These are phyloP conservation scores for Oryza longistaminata DNA, from an alignment of 176 grass and related monocot species.

Conservation along the genomic window DNA sequence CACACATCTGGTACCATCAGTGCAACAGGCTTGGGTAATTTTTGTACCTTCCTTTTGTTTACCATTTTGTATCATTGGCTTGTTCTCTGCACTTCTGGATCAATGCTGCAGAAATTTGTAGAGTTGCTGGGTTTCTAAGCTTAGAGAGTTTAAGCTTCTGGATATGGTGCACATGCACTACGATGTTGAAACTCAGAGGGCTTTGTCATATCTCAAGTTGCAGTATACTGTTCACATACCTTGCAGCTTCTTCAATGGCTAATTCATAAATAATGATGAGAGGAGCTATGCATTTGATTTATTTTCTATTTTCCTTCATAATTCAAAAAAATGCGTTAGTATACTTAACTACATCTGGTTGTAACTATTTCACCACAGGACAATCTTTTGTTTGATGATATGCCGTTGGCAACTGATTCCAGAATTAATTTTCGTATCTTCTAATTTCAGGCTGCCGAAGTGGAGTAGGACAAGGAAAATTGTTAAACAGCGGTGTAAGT, in stretches of 20 bases:
- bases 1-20: slow-evolving; percentile 84
- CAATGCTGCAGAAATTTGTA: slow-evolving; percentile 1
- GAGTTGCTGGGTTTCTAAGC: slow-evolving; percentile 12
- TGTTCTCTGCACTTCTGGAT: slow-evolving; percentile 5
- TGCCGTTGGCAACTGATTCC: not conserved
- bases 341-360: slow-evolving; percentile 19
- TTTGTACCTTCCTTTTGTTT: slow-evolving; percentile 35
- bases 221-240: slow-evolving; percentile 18
- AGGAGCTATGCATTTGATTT: not conserved
- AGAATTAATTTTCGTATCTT: slow-evolving; percentile 17
- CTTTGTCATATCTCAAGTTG: not conserved
- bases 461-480: slow-evolving; percentile 78
- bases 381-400: not conserved
- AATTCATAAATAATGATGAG: slow-evolving; percentile 10
- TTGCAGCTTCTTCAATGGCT: slow-evolving; percentile 17
- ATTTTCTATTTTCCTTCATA: slow-evolving; percentile 15
- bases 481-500: slow-evolving; percentile 59
- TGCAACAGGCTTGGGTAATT: slow-evolving; percentile 76
- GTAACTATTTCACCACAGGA: not conserved
- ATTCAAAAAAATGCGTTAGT: not conserved
- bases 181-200: not conserved
- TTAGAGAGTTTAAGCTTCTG: slow-evolving; percentile 10
- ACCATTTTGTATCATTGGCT: not conserved
- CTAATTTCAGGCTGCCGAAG: slow-evolving; percentile 78
- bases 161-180: not conserved